phyloP scores from a whole-genome alignment of 257 asterid genomes.

The Solanum habrochaites region DNA sequence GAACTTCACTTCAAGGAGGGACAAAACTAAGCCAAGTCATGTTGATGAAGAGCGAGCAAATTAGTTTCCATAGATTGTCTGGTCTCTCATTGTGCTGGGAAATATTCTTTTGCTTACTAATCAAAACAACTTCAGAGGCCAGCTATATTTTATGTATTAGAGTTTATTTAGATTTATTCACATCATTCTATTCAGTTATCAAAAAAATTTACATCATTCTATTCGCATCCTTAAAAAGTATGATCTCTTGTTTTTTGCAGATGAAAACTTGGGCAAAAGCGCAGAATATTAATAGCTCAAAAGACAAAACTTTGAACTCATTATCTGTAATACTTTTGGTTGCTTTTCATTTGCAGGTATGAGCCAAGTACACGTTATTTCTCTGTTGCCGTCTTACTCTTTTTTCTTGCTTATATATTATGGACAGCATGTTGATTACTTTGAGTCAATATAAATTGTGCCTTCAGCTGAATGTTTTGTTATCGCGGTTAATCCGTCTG shows the following conservation, averaged over 20 bases:
- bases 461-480: neutral
- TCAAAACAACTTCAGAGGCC: neutral
- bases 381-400: neutral
- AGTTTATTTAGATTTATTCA: neutral
- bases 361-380: neutral
- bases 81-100: neutral
- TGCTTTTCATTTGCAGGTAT: constrained; percentile 96
- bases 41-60: neutral
- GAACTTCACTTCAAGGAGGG: neutral
- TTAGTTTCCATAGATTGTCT: neutral
- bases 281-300: constrained; percentile 74
- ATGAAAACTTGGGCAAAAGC: constrained; percentile 94
- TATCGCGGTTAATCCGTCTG: neutral
- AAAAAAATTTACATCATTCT: neutral
- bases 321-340: constrained; percentile 74
- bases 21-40: neutral
- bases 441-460: neutral
- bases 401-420: neutral
- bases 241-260: constrained; percentile 30
- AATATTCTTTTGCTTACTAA: neutral
- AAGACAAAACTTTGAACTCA: constrained; percentile 77
- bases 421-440: neutral
- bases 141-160: neutral
- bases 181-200: neutral
- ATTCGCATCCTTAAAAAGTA: neutral